Evolutionary conservation across 148 eudicot species (phyloP).

Genomic region (Gaultheria prostrata): DNA sequence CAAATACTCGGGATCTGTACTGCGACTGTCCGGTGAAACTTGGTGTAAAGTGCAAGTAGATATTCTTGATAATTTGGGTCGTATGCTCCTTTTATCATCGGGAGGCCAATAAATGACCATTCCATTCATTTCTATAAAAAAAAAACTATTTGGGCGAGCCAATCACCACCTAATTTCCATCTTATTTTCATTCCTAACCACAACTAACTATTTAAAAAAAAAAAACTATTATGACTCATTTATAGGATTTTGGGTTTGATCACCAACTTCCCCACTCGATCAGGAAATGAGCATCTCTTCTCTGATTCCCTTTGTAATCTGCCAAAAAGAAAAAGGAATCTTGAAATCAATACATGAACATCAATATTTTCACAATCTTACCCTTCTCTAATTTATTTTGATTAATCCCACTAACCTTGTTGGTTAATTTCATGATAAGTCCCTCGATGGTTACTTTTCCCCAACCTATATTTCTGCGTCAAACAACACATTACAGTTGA

Average conservation of each 20-base stretch:
- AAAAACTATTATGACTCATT: conserved; percentile 59
- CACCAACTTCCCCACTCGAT: conserved; percentile 31
- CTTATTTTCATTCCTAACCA: neutral
- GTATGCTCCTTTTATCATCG: no score
- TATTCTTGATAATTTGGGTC: no score
- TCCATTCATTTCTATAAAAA: no score
- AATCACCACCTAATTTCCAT: no score
- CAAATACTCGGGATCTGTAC: no score
- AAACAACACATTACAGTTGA: conserved; percentile 1
- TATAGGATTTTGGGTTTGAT: conserved; percentile 42
- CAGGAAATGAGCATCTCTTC: conserved; percentile 23
- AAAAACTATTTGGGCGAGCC: no score
- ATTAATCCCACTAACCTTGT: no score
- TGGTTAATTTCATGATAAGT: conserved; percentile 30
- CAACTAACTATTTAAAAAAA: neutral
- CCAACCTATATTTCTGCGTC: conserved; percentile 83
- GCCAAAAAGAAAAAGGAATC: conserved; percentile 14
- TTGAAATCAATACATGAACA: neutral
- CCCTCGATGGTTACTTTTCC: conserved; percentile 53
- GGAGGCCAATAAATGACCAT: no score
- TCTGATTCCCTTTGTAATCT: conserved; percentile 30
- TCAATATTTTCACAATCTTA: no score
- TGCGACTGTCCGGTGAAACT: no score
- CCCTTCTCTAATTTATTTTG: no score
- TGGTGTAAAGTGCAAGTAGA: no score